Base-by-base conservation (phyloP, 257 asterid species). In the Solanum piurae region DNA sequence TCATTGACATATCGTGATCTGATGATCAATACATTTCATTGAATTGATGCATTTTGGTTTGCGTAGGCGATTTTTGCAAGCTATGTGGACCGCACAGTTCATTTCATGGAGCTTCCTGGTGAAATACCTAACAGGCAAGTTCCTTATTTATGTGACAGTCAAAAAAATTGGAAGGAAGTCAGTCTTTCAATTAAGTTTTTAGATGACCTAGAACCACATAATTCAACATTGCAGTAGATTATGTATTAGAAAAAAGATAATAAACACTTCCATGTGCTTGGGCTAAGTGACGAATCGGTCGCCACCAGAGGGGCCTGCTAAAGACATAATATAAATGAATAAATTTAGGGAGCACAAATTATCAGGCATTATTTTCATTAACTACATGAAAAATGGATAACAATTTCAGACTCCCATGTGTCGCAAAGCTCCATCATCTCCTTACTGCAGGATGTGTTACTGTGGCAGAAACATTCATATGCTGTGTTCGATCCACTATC, bases 41-140 rank as follows among this genome's bases (percentile, higher is more conserved):
- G 25, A 16, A 42, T 62, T 49, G 79, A 58, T 60, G 79, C 52
- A 33, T 76, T 84, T 27, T 85, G 44, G 84, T 83, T 86, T 77
- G 75, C 87, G 91, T 95, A 97, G 99, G 94, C 98, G 83, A 95
- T 96, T 86, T 97, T 96, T 92, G 93, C 95, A 85, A 96, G 98
- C 89, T 97, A 97, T 62, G 94, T 93, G 87, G 99, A 94, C 52
- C 99, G 99, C 79, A 93, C 98, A 69, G 96, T 97, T 91, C 99
- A 94, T 93, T 97, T 97, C 91, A 97, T 96, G 99, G 99, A 95
- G 88, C 98, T 97, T 88, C 99, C 99, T 87, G 99, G 99, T 89
- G 99, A 97, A 89, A 93, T 97, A 75, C 95, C 95, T 33, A 97
- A 95, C 93, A 97, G 99, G 99, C 86, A 72, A 66, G 91, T 88